A percentile compares a stretch with the other conserved stretches of the same genome.
These are phyloP conservation scores for Nematodospora valgi DNA, from an alignment of 805 yeast species.

Conservation along the genomic window DNA sequence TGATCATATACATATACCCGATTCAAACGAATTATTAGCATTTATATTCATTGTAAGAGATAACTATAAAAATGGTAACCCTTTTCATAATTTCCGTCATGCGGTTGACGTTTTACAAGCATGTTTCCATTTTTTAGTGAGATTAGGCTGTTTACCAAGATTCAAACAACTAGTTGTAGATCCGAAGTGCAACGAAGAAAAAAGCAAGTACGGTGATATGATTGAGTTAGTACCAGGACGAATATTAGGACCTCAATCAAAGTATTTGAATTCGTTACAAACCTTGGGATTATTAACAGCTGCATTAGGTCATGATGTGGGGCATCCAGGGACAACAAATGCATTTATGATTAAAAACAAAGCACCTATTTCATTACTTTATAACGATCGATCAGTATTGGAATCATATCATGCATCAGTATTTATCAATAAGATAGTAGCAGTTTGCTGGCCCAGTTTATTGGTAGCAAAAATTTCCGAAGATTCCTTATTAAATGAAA, in stretches of 20 bases:
- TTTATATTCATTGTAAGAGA: conserved; percentile 69
- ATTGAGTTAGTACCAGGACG: conserved; percentile 1
- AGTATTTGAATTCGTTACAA: conserved; percentile 36
- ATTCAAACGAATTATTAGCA: conserved; percentile 46
- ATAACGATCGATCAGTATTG: conserved; percentile 64
- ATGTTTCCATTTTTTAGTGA: conserved; percentile 60
- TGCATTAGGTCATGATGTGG: conserved; percentile 92
- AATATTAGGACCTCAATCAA: background rate
- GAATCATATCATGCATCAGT: conserved; percentile 80
- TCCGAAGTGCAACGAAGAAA: no score
- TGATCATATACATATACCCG: conserved; percentile 14
- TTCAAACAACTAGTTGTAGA: conserved; percentile 34
- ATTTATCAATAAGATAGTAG: conserved; percentile 43
- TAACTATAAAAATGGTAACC: conserved; percentile 78
- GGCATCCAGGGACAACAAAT: conserved; percentile 96
- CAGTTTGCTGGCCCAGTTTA: conserved; percentile 35
- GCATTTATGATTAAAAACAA: conserved; percentile 55
- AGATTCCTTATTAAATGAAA: conserved; percentile 18
- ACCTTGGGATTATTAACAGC: conserved; percentile 66
- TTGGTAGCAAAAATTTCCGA: conserved; percentile 17
- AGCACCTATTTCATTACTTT: conserved; percentile 63
- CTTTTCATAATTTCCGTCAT: conserved; percentile 93
- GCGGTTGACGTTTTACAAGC: conserved; percentile 96
- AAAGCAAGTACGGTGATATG: conserved; percentile 21
- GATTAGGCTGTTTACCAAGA: conserved; percentile 36